These are phyloP conservation scores for Crataegus laevigata DNA, from an alignment of 306 rosid species.

Conservation along the genomic window DNA sequence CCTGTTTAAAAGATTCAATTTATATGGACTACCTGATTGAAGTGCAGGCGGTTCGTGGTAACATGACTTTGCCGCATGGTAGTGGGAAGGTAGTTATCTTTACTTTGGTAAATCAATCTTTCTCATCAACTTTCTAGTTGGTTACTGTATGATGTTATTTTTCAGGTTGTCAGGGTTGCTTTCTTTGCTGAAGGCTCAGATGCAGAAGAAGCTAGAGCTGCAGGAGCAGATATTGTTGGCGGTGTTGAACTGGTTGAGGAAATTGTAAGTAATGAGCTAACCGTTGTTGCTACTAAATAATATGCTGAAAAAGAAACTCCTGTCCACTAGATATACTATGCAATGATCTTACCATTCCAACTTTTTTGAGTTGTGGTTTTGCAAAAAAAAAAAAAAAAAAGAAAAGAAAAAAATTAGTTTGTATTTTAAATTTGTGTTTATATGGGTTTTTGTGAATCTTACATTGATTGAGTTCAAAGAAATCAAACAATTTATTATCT, in stretches of 20 bases:
- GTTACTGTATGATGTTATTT: constrained; percentile 31
- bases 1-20: neutral
- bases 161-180: constrained; percentile 87
- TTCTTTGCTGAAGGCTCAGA: constrained; percentile 97
- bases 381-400: neutral
- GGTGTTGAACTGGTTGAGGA: constrained; percentile 87
- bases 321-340: neutral
- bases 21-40: constrained; percentile 13
- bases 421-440: neutral
- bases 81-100: constrained; percentile 67
- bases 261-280: constrained; percentile 68
- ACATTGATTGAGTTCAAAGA: neutral
- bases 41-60: constrained; percentile 94
- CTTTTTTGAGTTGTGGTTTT: neutral
- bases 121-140: constrained; percentile 17
- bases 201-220: constrained; percentile 97
- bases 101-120: neutral
- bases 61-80: constrained; percentile 84
- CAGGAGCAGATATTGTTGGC: constrained; percentile 99
- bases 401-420: too few relatives aligned
- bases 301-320: neutral
- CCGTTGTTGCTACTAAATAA: constrained; percentile 3
- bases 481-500: neutral
- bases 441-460: neutral
- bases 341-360: neutral